Evolutionary conservation across 768 basidiomycete species (phyloP).

Genomic region (Rickenella mellea): DNA sequence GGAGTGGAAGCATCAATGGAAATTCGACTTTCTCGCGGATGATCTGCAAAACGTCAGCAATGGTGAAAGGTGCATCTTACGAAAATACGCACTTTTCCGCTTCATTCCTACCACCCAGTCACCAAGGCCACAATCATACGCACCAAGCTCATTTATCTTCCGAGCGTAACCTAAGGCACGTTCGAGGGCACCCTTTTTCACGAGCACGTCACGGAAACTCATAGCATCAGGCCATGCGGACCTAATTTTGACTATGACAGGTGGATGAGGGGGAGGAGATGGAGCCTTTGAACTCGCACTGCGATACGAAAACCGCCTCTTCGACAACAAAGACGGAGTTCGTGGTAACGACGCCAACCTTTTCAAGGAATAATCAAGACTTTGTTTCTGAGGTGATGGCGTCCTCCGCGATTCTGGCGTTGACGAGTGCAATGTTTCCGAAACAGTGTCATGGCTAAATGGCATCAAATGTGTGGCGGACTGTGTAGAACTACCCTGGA

Average conservation of each 20-base stretch:
- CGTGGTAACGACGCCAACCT: constrained; percentile 53
- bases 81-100: constrained; percentile 44
- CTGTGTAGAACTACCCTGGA: no score
- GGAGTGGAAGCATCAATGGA: constrained; percentile 22
- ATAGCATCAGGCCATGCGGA: constrained; percentile 54
- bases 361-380: no score
- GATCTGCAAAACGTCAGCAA: background rate
- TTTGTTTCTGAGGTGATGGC: no score
- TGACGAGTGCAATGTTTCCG: no score
- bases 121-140: constrained; percentile 64
- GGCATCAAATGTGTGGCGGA: no score
- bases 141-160: constrained; percentile 77
- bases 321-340: constrained; percentile 51
- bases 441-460: no score
- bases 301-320: constrained; percentile 13
- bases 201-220: constrained; percentile 55
- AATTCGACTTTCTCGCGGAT: background rate
- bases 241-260: no score
- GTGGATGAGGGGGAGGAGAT: constrained; percentile 13
- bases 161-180: constrained; percentile 64
- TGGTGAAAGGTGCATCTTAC: constrained; percentile 1
- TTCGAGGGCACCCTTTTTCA: constrained; percentile 48
- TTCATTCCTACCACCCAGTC: constrained; percentile 63
- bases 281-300: constrained; percentile 22
- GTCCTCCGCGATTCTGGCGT: no score